Conservation (phyloP, 78 protist species). For the Capsaspora owczarzaki region DNA sequence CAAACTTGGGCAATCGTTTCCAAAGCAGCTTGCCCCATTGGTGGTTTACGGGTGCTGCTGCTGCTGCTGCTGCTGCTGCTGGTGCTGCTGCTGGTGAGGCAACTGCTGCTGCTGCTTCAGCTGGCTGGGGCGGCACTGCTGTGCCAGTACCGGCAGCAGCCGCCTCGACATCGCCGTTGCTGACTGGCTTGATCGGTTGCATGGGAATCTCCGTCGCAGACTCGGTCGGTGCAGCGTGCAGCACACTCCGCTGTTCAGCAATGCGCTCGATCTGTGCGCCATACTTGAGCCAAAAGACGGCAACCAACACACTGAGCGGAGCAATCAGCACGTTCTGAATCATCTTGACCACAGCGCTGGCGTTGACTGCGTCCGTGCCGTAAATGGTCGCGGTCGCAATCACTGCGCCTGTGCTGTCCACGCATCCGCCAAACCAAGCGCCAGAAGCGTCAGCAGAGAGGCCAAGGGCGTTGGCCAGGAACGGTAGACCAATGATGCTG, state of each 20-base stretch:
- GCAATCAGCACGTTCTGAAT: conserved; percentile 2
- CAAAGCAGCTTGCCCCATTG: background rate
- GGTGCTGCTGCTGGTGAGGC: background rate
- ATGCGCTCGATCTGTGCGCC: background rate
- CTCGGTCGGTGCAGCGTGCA: background rate
- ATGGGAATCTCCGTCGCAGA: background rate
- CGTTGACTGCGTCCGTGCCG: background rate
- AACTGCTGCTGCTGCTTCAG: background rate
- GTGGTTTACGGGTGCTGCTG: background rate
- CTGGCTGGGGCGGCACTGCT: background rate
- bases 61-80: background rate
- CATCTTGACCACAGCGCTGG: background rate
- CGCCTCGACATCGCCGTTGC: background rate
- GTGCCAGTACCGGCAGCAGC: background rate
- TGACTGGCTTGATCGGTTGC: background rate
- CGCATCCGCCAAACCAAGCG: background rate
- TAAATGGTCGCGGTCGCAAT: background rate
- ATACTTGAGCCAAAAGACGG: background rate
- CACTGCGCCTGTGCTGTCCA: conserved; percentile 10
- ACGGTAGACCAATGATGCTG: background rate
- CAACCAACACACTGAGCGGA: background rate
- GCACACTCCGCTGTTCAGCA: background rate
- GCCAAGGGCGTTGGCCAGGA: background rate
- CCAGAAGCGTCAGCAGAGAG: background rate
- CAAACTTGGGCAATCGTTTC: background rate